These are phyloP conservation scores for Mycena vulgaris DNA, from an alignment of 768 basidiomycete species.

Conservation along the genomic window DNA sequence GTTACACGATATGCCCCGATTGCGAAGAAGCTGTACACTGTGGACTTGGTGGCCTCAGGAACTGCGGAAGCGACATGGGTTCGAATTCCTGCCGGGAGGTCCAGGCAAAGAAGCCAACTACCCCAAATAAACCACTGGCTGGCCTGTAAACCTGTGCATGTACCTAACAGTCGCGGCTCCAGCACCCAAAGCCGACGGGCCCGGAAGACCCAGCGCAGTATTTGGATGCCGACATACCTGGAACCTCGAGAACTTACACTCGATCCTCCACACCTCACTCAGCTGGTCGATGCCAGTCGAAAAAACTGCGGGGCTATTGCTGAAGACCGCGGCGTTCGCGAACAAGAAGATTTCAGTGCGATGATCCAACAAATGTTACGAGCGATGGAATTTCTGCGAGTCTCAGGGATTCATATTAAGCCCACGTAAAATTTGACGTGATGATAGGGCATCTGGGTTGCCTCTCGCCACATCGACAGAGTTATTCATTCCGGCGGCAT, in stretches of 20 bases:
- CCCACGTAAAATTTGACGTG: neutral
- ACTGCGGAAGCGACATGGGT: too few species aligned
- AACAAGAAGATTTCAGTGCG: conserved; percentile 11
- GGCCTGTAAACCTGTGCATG: too few species aligned
- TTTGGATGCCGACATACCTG: neutral
- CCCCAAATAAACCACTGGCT: too few species aligned
- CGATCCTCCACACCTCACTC: neutral
- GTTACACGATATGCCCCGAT: too few species aligned
- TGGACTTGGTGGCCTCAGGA: too few species aligned
- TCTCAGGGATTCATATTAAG: neutral
- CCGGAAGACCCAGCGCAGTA: neutral
- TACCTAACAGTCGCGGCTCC: too few species aligned
- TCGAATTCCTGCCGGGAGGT: too few species aligned
- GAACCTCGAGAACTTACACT: conserved; percentile 7
- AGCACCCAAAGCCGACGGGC: neutral
- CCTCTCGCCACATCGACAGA: neutral
- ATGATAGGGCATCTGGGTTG: neutral
- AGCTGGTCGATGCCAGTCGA: conserved; percentile 1
- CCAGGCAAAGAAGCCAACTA: too few species aligned
- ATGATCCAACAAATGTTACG: too few species aligned
- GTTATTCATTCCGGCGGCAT: too few species aligned
- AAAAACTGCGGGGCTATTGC: neutral
- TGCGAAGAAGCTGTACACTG: too few species aligned
- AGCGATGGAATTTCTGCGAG: conserved; percentile 7
- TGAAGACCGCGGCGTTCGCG: conserved; percentile 10